Evolutionary conservation across 1,284 basidiomycete genomes (phyloP).

Genomic region (Puccinia polysora): DNA sequence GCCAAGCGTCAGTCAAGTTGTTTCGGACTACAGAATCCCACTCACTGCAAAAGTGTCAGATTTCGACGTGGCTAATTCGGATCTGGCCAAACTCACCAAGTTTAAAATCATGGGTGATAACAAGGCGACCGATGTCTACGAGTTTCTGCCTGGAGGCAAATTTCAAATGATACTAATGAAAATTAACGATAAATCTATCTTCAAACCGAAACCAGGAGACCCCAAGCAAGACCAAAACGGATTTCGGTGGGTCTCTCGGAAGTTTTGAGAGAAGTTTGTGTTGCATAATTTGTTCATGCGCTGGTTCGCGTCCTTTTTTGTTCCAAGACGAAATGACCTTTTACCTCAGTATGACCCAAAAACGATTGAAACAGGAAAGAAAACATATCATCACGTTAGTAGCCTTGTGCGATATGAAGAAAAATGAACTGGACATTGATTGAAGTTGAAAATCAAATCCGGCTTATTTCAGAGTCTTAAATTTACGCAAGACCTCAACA

Average conservation of each 20-base stretch:
- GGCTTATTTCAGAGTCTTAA: background rate
- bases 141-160: constrained; percentile 1
- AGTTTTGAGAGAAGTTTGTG: background rate
- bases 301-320: background rate
- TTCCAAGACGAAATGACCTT: constrained; percentile 19
- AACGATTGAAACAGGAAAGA: constrained; percentile 1
- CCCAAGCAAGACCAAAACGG: background rate
- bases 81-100: constrained; percentile 8
- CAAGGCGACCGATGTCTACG: background rate
- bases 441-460: too few species aligned
- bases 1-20: background rate
- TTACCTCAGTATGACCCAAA: constrained; percentile 5
- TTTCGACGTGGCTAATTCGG: background rate
- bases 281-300: background rate
- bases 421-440: background rate
- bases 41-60: constrained; percentile 6
- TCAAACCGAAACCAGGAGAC: background rate
- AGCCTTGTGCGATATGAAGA: background rate
- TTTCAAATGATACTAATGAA: background rate
- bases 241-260: constrained; percentile 1
- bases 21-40: constrained; percentile 16
- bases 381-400: constrained; percentile 31
- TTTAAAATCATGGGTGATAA: background rate
- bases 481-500: background rate
- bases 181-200: constrained; percentile 33